Percentiles rank a stretch among this genome's conserved stretches.
phyloP scores from a whole-genome alignment of 805 yeast species.

The Candida koratica region DNA sequence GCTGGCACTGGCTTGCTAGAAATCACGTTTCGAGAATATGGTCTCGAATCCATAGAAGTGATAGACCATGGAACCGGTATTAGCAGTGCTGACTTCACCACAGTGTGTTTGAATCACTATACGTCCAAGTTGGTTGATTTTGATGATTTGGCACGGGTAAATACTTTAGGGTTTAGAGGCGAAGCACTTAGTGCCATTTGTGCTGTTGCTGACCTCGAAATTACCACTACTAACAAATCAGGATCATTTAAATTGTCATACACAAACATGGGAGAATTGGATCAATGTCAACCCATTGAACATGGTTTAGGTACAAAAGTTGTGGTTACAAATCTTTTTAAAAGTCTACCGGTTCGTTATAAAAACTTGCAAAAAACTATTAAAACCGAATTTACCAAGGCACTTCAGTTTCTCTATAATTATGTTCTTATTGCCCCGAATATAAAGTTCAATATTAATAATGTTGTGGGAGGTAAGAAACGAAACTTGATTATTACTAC shows the following conservation, averaged over 20 bases:
- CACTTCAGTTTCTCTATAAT: constrained; percentile 59
- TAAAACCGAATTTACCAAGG: constrained; percentile 68
- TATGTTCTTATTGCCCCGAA: constrained; percentile 60
- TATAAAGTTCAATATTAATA: constrained; percentile 60
- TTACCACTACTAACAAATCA: constrained; percentile 46
- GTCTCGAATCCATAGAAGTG: constrained; percentile 66
- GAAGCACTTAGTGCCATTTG: constrained; percentile 75
- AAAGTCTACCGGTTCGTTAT: constrained; percentile 73
- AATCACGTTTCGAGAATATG: constrained; percentile 64
- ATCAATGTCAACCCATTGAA: constrained; percentile 34
- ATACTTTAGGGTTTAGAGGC: constrained; percentile 73
- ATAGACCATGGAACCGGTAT: constrained; percentile 71
- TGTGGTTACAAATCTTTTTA: constrained; percentile 54
- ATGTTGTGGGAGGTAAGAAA: constrained; percentile 37
- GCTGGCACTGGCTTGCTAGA: constrained; percentile 69
- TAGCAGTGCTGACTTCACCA: constrained; percentile 44
- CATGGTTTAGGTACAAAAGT: constrained; percentile 60
- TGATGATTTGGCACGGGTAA: constrained; percentile 48
- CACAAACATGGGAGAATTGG: constrained; percentile 51
- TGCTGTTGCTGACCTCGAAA: constrained; percentile 45
- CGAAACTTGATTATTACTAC: constrained; percentile 55
- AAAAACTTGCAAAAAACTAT: constrained; percentile 65
- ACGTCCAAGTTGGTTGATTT: constrained; percentile 63
- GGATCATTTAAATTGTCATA: constrained; percentile 46
- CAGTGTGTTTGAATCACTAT: constrained; percentile 56